phyloP scores from a whole-genome alignment of 2,329 filamentous ascomycete species.

The Fusarium ramigenum region DNA sequence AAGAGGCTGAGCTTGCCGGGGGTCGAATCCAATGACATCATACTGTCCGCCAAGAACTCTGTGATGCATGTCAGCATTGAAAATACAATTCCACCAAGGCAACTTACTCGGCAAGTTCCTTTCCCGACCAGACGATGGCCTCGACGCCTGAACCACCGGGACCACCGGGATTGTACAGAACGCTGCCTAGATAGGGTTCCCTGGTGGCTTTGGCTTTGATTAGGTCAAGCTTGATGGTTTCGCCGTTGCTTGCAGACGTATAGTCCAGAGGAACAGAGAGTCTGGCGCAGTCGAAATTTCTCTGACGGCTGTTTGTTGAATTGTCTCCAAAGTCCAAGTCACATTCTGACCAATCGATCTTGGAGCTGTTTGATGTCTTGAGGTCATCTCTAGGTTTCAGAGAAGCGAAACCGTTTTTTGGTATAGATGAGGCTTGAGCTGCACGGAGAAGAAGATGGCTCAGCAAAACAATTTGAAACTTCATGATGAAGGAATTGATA shows the following conservation, averaged over 20 bases:
- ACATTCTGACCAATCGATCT: constrained; percentile 10
- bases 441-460: background rate
- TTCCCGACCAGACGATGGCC: rapidly evolving
- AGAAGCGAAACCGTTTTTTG: background rate
- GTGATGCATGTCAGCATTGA: background rate
- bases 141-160: constrained; percentile 42
- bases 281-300: constrained; percentile 45
- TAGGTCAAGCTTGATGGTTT: constrained; percentile 47
- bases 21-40: constrained; percentile 19
- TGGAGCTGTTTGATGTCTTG: background rate
- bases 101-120: background rate
- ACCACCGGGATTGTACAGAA: constrained; percentile 53
- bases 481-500: background rate
- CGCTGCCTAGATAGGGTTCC: constrained; percentile 47
- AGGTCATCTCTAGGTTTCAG: background rate
- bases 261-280: constrained; percentile 54
- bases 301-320: background rate
- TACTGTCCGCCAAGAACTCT: constrained; percentile 25
- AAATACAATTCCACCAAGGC: rapidly evolving
- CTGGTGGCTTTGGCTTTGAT: constrained; percentile 45
- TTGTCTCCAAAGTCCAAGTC: constrained; percentile 7
- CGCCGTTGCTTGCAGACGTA: constrained; percentile 34
- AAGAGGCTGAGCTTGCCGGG: background rate
- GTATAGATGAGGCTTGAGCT: background rate
- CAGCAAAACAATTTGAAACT: background rate